Evolutionary conservation across 768 basidiomycete species (phyloP).

Genomic region (Hericium rajendrae): DNA sequence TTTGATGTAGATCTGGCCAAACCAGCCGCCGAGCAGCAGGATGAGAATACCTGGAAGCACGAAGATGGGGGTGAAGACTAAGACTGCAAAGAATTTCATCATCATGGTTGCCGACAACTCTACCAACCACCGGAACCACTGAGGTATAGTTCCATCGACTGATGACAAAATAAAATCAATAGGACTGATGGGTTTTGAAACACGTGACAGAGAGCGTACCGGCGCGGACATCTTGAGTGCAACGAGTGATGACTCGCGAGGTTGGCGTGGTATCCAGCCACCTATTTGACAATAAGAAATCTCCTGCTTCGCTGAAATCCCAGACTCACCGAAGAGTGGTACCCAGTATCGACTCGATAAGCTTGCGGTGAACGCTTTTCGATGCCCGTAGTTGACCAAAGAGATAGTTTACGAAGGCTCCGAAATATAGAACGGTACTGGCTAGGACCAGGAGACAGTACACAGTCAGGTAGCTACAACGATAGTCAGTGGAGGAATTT

Average conservation of each 20-base stretch:
- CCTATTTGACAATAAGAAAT: constrained; percentile 16
- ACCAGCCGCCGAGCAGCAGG: constrained; percentile 28
- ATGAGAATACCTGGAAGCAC: constrained; percentile 28
- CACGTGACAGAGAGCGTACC: constrained; percentile 9
- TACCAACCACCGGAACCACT: constrained; percentile 17
- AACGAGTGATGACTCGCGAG: constrained; percentile 54
- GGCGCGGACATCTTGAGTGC: constrained; percentile 53
- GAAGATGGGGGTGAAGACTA: constrained; percentile 27
- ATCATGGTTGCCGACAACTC: constrained; percentile 27
- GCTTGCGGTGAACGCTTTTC: constrained; percentile 37
- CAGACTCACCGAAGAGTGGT: constrained; percentile 53
- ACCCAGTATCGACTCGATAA: constrained; percentile 45
- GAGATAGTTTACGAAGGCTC: constrained; percentile 30
- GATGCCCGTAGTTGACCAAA: constrained; percentile 45
- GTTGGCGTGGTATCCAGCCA: constrained; percentile 43
- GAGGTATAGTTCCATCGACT: constrained; percentile 28
- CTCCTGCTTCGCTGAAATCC: not conserved
- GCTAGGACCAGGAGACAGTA: constrained; percentile 30
- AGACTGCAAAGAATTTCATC: constrained; percentile 22
- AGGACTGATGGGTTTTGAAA: not conserved
- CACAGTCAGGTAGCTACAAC: constrained; percentile 36
- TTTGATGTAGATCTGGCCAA: constrained; percentile 43
- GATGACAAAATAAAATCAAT: not conserved
- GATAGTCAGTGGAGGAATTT: not conserved
- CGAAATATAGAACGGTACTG: constrained; percentile 23